Percentiles rank a stretch among this genome's conserved stretches.
These are phyloP conservation scores for Calocybe gambosa DNA, from an alignment of 1,284 basidiomycete species.

Conservation along the genomic window DNA sequence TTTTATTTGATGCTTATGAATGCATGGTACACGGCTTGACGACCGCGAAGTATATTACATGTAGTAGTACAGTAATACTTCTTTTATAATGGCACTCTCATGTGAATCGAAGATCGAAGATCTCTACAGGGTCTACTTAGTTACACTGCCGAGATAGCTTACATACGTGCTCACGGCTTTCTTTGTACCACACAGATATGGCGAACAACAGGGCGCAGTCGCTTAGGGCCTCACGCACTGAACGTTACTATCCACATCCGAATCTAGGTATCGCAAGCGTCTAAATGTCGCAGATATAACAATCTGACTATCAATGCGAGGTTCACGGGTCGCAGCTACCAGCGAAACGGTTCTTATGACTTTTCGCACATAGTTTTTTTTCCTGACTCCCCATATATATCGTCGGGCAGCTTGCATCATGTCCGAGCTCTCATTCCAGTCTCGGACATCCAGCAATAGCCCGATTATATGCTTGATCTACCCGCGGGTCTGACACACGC, in stretches of 20 bases:
- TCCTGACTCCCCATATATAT: neutral
- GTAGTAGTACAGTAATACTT: conserved; percentile 17
- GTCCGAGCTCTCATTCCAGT: neutral
- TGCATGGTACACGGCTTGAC: conserved; percentile 18
- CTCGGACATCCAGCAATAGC: neutral
- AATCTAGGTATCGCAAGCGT: neutral
- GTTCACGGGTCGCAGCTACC: neutral
- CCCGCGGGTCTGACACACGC: neutral
- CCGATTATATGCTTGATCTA: neutral
- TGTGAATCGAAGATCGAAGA: neutral
- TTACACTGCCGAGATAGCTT: neutral
- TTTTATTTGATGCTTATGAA: conserved; percentile 10
- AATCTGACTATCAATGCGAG: neutral
- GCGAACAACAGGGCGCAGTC: neutral
- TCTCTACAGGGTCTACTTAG: neutral
- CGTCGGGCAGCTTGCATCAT: neutral
- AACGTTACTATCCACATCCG: neutral
- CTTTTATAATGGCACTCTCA: conserved; percentile 9
- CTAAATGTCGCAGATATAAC: neutral
- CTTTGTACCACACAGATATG: neutral
- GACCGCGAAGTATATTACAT: conserved; percentile 19
- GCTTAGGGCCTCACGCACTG: neutral
- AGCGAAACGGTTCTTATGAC: neutral
- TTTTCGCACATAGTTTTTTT: neutral
- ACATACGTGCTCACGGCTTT: neutral